Conservation (phyloP, 139 green algal species). For the Dunaliella primolecta region DNA sequence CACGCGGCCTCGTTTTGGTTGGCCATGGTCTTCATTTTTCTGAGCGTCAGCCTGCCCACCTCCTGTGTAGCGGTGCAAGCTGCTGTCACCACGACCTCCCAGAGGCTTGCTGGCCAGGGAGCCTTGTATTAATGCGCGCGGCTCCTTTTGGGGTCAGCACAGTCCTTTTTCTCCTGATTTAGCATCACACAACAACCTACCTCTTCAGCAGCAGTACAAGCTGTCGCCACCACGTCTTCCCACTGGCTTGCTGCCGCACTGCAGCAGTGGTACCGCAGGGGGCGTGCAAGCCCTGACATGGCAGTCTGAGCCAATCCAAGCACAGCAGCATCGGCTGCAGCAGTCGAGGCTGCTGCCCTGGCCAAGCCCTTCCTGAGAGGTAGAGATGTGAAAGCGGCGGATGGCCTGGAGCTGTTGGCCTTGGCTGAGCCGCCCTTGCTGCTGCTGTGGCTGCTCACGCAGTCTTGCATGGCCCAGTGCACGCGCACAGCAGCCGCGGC, state of each 20-base stretch:
- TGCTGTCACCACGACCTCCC: not conserved
- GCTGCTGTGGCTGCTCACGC: not conserved
- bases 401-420: not conserved
- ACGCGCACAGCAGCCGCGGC: not conserved
- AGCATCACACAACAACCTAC: not conserved
- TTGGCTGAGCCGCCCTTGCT: not conserved
- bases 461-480: not conserved
- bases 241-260: not conserved
- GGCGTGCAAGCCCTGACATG: not conserved
- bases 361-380: too few relatives aligned
- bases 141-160: too few relatives aligned
- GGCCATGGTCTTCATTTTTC: too few relatives aligned
- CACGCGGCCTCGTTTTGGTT: too few relatives aligned
- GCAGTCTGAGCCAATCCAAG: not conserved
- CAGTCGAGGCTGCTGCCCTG: not conserved
- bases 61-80: not conserved
- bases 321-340: not conserved
- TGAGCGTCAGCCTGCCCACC: not conserved
- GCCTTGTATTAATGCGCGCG: too few relatives aligned
- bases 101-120: not conserved
- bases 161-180: too few relatives aligned
- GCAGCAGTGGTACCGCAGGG: not conserved
- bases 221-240: not conserved
- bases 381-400: not conserved
- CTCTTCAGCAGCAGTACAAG: not conserved